Conservation (phyloP, 352 stramenopile species). For the Phytophthora tubulina region DNA sequence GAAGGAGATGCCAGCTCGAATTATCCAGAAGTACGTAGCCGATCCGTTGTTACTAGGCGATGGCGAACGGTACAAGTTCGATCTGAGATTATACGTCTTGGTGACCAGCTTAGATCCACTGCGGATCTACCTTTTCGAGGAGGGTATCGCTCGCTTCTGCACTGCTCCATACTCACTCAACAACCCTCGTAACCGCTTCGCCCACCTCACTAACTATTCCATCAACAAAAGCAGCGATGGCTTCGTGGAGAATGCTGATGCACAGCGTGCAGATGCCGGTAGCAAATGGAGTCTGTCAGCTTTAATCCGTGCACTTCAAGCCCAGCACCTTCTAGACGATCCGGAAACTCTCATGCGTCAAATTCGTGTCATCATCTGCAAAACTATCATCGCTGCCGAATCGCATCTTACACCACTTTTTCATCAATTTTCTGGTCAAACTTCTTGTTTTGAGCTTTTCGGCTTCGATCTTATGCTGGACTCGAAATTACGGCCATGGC, state of each 20-base stretch:
- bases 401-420: constrained; percentile 67
- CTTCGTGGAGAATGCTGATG: constrained; percentile 71
- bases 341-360: constrained; percentile 41
- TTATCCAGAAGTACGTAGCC: constrained; percentile 86
- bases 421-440: constrained; percentile 65
- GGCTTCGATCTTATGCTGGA: constrained; percentile 85
- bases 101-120: constrained; percentile 90
- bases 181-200: constrained; percentile 74
- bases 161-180: constrained; percentile 77
- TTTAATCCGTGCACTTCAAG: constrained; percentile 54
- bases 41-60: constrained; percentile 82
- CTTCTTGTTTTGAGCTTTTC: constrained; percentile 77
- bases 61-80: constrained; percentile 82
- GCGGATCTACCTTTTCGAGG: constrained; percentile 87
- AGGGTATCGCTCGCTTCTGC: constrained; percentile 88
- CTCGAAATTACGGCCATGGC: constrained; percentile 60
- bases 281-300: constrained; percentile 80
- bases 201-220: constrained; percentile 82
- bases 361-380: constrained; percentile 70
- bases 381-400: constrained; percentile 79
- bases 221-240: constrained; percentile 73
- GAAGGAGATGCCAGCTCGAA: constrained; percentile 43
- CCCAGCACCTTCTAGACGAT: constrained; percentile 44
- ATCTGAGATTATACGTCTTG: constrained; percentile 90
- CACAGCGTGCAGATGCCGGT: constrained; percentile 50